A percentile compares a stretch with the other conserved stretches of the same genome.
These are phyloP conservation scores for Salvia sclarea DNA, from an alignment of 305 asterid genomes.

Conservation along the genomic window DNA sequence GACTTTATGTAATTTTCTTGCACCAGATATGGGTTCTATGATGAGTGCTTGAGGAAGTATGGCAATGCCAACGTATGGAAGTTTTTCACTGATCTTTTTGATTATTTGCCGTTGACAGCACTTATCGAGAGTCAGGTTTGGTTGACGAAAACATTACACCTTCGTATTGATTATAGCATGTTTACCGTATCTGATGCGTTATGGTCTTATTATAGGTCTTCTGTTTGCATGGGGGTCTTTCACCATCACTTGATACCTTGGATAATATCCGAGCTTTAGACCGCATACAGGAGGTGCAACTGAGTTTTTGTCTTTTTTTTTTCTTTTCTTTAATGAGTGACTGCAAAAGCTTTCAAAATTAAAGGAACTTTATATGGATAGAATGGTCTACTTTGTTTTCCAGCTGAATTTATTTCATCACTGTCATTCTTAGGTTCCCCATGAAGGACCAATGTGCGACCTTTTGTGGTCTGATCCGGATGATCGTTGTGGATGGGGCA, in stretches of 20 bases:
- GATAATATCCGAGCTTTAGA: constrained; percentile 87
- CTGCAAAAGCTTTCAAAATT: background rate
- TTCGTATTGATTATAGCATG: constrained; percentile 9
- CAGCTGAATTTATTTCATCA: constrained; percentile 16
- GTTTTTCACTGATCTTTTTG: constrained; percentile 92
- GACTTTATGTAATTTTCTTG: constrained; percentile 32
- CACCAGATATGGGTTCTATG: constrained; percentile 87
- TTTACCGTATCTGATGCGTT: constrained; percentile 29
- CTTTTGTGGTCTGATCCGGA: constrained; percentile 98
- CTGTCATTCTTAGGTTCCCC: constrained; percentile 67
- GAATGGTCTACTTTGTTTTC: background rate
- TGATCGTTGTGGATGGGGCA: constrained; percentile 97
- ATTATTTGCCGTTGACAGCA: constrained; percentile 93
- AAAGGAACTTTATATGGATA: background rate
- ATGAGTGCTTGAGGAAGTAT: constrained; percentile 94
- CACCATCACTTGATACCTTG: constrained; percentile 89
- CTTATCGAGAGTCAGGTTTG: constrained; percentile 98
- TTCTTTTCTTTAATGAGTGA: background rate
- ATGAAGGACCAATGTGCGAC: constrained; percentile 98
- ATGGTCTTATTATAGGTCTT: constrained; percentile 53
- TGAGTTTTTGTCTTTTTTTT: background rate
- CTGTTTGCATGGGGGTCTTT: constrained; percentile 98
- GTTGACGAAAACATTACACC: constrained; percentile 26
- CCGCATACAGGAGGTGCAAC: constrained; percentile 84
- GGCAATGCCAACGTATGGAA: constrained; percentile 98